Evolutionary conservation across 2,329 filamentous ascomycete genomes (phyloP).

Genomic region (Hymenoscyphus albidus): DNA sequence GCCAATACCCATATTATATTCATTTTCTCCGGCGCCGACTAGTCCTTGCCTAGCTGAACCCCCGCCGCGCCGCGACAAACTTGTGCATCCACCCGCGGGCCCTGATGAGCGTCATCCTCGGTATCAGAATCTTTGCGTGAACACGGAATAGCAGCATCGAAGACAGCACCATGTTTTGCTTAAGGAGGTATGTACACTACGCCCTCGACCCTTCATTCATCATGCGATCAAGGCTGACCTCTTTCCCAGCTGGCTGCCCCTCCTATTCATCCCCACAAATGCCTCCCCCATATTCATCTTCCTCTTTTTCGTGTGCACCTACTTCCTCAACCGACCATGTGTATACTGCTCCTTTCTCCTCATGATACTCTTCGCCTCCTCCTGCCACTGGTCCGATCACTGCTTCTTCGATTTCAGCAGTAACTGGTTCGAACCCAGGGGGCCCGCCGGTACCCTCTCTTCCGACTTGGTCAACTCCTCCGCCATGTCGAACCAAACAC

Average conservation of each 20-base stretch:
- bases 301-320: constrained; percentile 87
- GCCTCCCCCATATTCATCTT: constrained; percentile 82
- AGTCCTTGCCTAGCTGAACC: not conserved
- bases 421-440: constrained; percentile 89
- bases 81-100: not conserved
- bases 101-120: constrained; percentile 25
- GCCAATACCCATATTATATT: not conserved
- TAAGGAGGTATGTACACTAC: constrained; percentile 47
- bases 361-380: constrained; percentile 88
- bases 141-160: not conserved
- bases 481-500: constrained; percentile 27
- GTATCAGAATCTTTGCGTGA: constrained; percentile 14
- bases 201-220: not conserved
- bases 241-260: constrained; percentile 68
- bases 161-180: constrained; percentile 54
- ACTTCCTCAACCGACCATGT: constrained; percentile 93
- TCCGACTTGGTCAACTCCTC: constrained; percentile 28
- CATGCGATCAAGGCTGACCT: constrained; percentile 17
- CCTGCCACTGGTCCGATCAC: constrained; percentile 82
- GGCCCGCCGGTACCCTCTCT: constrained; percentile 20
- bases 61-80: not conserved
- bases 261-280: constrained; percentile 85
- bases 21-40: not conserved
- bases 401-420: constrained; percentile 89
- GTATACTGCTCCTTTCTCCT: constrained; percentile 97